These are phyloP conservation scores for Epichloe festucae DNA, from an alignment of 2,329 filamentous ascomycete genomes.

Conservation along the genomic window DNA sequence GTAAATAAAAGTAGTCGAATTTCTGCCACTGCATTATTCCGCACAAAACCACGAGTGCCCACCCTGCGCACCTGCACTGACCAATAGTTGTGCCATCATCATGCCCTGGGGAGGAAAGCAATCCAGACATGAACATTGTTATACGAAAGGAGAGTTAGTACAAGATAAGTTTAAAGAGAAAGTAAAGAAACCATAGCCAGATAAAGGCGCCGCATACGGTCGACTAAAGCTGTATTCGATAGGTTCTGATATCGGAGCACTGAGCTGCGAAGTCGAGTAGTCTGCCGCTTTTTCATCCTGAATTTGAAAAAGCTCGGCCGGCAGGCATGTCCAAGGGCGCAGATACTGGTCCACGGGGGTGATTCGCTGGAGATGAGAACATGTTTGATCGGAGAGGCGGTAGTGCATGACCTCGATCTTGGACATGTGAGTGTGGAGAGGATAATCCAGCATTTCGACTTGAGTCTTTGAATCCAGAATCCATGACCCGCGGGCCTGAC, in stretches of 20 bases:
- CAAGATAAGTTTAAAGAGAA: too few species aligned
- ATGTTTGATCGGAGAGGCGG: slow-evolving; percentile 13
- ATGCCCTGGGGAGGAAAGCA: too few species aligned
- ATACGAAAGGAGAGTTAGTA: too few species aligned
- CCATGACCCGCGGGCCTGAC: slow-evolving; percentile 31
- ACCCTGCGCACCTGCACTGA: too few species aligned
- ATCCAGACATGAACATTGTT: too few species aligned
- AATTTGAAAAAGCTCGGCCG: slow-evolving; percentile 11
- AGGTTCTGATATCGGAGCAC: slow-evolving; percentile 38
- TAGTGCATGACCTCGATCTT: slow-evolving; percentile 31
- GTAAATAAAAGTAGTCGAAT: too few species aligned
- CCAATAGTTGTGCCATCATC: too few species aligned
- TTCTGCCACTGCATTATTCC: too few species aligned
- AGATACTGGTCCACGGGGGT: slow-evolving; percentile 39
- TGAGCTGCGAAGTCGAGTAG: slow-evolving; percentile 41
- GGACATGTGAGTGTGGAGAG: slow-evolving; percentile 23
- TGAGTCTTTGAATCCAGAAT: slow-evolving; percentile 18
- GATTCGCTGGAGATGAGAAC: slow-evolving; percentile 23
- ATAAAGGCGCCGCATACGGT: slow-evolving; percentile 21
- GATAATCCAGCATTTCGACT: slow-evolving; percentile 23
- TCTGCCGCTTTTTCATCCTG: slow-evolving; percentile 25
- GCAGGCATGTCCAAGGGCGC: slow-evolving; percentile 38
- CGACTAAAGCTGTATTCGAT: slow-evolving; percentile 42
- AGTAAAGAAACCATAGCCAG: too few species aligned
- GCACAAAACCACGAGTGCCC: too few species aligned